A percentile compares a stretch with the other conserved stretches of the same genome.
phyloP scores from a whole-genome alignment of 1,284 basidiomycete genomes.

The Leccinum huronense region DNA sequence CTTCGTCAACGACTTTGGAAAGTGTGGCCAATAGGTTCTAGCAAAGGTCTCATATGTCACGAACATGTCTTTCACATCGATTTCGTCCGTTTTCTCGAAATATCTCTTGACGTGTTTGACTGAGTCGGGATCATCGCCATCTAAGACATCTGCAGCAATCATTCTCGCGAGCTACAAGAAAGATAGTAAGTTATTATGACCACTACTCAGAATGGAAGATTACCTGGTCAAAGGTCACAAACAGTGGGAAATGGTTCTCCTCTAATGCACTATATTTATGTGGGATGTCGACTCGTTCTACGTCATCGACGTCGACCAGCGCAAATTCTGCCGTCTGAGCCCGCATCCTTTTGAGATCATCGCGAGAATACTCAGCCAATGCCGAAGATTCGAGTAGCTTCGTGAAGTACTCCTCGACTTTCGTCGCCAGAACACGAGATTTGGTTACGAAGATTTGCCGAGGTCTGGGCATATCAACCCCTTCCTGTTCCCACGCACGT shows the following conservation, averaged over 20 bases:
- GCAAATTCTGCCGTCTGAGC: slow-evolving; percentile 33
- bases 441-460: slow-evolving; percentile 75
- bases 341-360: slow-evolving; percentile 38
- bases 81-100: slow-evolving; percentile 22
- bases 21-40: slow-evolving; percentile 61
- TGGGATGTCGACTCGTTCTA: slow-evolving; percentile 50
- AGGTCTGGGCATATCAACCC: slow-evolving; percentile 38
- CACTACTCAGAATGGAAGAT: slow-evolving; percentile 11
- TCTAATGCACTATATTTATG: slow-evolving; percentile 53
- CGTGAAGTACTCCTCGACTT: slow-evolving; percentile 64
- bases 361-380: slow-evolving; percentile 38
- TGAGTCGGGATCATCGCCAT: slow-evolving; percentile 11
- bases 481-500: slow-evolving; percentile 42
- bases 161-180: slow-evolving; percentile 16
- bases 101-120: slow-evolving; percentile 7
- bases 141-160: slow-evolving; percentile 27
- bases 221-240: slow-evolving; percentile 65
- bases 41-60: slow-evolving; percentile 55
- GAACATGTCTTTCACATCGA: slow-evolving; percentile 21
- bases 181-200: slow-evolving; percentile 5
- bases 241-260: slow-evolving; percentile 68
- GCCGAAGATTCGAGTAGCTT: slow-evolving; percentile 51
- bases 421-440: slow-evolving; percentile 59
- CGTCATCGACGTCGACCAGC: slow-evolving; percentile 50
- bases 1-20: slow-evolving; percentile 54